A percentile compares a stretch with the other conserved stretches of the same genome.
phyloP scores from a whole-genome alignment of 768 basidiomycete species.

The Rhodotorula taiwanensis region DNA sequence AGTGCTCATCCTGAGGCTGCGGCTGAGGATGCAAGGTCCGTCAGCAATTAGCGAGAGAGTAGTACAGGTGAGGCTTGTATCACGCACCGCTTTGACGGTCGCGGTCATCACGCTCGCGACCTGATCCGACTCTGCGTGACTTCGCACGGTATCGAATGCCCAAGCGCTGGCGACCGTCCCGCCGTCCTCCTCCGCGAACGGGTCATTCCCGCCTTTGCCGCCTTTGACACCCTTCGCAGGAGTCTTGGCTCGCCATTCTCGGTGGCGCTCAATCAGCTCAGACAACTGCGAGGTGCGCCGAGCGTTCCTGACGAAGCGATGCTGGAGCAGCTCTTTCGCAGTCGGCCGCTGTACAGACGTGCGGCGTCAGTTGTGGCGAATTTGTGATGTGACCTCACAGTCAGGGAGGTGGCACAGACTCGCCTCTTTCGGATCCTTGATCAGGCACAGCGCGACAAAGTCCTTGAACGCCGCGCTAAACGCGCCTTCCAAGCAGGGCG shows the following conservation, averaged over 20 bases:
- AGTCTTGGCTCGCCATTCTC: slow-evolving; percentile 61
- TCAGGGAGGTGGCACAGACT: too few species aligned
- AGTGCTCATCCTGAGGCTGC: not conserved
- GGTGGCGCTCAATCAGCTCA: slow-evolving; percentile 80
- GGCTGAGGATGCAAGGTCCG: slow-evolving; percentile 13
- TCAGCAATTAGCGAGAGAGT: not conserved
- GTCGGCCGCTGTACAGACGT: slow-evolving; percentile 64
- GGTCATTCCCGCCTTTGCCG: slow-evolving; percentile 12
- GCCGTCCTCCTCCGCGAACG: slow-evolving; percentile 11
- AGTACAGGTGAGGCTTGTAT: not conserved
- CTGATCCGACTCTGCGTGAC: slow-evolving; percentile 41
- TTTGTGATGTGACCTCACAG: too few species aligned
- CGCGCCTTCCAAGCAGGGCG: slow-evolving; percentile 77
- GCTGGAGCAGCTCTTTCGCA: slow-evolving; percentile 85
- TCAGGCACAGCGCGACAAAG: slow-evolving; percentile 80
- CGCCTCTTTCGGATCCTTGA: slow-evolving; percentile 79
- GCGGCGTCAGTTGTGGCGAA: too few species aligned
- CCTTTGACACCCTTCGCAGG: slow-evolving; percentile 45
- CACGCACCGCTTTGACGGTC: slow-evolving; percentile 8
- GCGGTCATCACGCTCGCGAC: slow-evolving; percentile 8
- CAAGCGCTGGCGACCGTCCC: slow-evolving; percentile 83
- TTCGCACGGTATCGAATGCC: slow-evolving; percentile 82
- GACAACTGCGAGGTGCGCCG: slow-evolving; percentile 73
- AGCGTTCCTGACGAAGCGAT: slow-evolving; percentile 81
- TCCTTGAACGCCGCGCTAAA: slow-evolving; percentile 86